phyloP scores from a whole-genome alignment of 305 asterid genomes.

The Fraxinus xanthoxyloides region DNA sequence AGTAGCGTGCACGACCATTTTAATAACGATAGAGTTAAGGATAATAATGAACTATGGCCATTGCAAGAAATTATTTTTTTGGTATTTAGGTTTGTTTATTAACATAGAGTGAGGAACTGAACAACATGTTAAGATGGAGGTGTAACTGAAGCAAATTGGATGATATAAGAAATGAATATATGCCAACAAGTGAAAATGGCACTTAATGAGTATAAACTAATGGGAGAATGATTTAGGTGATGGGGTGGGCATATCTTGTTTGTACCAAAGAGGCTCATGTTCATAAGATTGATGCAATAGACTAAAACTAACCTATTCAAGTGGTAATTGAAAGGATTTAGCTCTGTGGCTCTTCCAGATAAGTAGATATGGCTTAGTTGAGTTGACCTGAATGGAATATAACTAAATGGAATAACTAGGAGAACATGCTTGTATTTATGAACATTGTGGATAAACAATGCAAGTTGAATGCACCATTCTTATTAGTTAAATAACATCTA shows the following conservation, averaged over 20 bases:
- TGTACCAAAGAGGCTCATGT: neutral
- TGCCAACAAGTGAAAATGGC: neutral
- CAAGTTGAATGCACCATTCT: neutral
- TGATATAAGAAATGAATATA: neutral
- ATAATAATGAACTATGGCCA: neutral
- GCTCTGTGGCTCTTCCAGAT: neutral
- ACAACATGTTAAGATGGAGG: neutral
- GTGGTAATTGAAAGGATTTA: neutral
- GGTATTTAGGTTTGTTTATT: neutral
- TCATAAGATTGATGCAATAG: neutral
- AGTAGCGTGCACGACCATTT: neutral
- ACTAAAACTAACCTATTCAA: neutral
- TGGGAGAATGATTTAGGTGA: neutral
- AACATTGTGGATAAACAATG: neutral
- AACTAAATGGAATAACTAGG: neutral
- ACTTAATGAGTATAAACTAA: neutral
- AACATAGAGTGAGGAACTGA: neutral
- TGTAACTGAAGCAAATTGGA: neutral
- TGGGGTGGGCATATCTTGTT: neutral
- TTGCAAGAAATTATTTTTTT: neutral
- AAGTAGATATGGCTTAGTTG: neutral
- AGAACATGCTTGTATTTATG: neutral
- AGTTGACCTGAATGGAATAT: neutral
- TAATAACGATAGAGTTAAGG: neutral
- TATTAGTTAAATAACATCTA: neutral